These are phyloP conservation scores for Caryopteris hybrid DNA, from an alignment of 305 asterid species.

Conservation along the genomic window DNA sequence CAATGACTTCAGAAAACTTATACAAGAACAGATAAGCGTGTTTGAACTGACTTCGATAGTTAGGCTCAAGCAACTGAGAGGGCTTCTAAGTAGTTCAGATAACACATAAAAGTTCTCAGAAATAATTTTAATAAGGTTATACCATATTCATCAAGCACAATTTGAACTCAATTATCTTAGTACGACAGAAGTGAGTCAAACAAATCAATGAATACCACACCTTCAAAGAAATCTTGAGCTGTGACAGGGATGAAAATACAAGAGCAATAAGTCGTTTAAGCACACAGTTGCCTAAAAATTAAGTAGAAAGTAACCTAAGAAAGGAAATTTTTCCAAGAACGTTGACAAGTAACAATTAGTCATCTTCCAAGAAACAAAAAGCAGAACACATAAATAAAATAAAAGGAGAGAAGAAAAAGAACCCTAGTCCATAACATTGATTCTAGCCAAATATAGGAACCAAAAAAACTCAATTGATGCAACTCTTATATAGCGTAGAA, in stretches of 20 bases:
- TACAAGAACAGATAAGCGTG: background rate
- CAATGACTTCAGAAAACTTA: conserved; percentile 5
- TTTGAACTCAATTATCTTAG: conserved; percentile 17
- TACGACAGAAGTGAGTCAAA: conserved; percentile 1
- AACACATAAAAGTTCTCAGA: background rate
- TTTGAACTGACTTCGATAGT: background rate
- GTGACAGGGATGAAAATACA: background rate
- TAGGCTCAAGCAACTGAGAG: background rate
- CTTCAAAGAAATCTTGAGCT: background rate
- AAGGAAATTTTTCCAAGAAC: conserved; percentile 18
- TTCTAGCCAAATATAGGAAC: no score
- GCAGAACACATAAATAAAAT: no score
- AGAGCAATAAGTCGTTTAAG: conserved; percentile 12
- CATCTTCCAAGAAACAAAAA: conserved; percentile 16
- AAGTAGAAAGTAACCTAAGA: no score
- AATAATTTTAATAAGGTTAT: background rate
- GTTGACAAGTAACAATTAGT: background rate
- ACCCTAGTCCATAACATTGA: conserved; percentile 19
- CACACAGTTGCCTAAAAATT: background rate
- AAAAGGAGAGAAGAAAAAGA: no score
- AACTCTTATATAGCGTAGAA: background rate
- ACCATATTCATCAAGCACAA: conserved; percentile 18
- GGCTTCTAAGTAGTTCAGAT: background rate
- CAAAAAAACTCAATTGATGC: no score
- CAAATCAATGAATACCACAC: no score